phyloP scores from a whole-genome alignment of 2,329 filamentous ascomycete species.

The Penicillium sp. region DNA sequence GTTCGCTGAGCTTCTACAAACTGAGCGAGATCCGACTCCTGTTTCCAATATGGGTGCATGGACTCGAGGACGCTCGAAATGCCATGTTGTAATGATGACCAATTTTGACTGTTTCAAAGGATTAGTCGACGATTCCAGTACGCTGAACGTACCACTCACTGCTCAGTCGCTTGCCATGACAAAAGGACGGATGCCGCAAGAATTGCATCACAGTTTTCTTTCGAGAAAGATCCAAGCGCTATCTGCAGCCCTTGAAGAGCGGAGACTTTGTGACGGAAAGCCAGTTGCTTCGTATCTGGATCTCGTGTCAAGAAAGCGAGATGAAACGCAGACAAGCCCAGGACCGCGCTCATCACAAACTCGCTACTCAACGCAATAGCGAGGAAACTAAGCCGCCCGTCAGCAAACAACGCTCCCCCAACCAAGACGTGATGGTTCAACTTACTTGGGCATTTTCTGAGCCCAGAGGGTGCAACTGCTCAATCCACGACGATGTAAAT shows the following conservation, averaged over 20 bases:
- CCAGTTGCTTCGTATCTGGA: constrained; percentile 80
- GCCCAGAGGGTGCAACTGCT: constrained; percentile 91
- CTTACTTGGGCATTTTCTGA: constrained; percentile 87
- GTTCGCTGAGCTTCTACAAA: constrained; percentile 45
- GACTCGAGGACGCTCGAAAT: constrained; percentile 86
- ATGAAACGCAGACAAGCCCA: constrained; percentile 93
- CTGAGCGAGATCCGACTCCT: constrained; percentile 68
- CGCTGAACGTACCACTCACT: constrained; percentile 60
- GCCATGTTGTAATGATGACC: constrained; percentile 90
- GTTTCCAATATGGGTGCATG: constrained; percentile 83
- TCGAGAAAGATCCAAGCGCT: constrained; percentile 81
- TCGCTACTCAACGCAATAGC: constrained; percentile 76
- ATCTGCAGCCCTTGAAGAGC: constrained; percentile 86
- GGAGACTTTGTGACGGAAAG: constrained; percentile 82
- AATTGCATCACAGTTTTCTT: constrained; percentile 84
- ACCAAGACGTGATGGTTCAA: constrained; percentile 16
- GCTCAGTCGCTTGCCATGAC: constrained; percentile 95
- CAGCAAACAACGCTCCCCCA: constrained; percentile 18
- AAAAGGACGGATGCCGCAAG: constrained; percentile 88
- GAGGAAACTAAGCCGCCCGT: constrained; percentile 62
- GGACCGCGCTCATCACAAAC: constrained; percentile 91
- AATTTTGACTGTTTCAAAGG: constrained; percentile 68
- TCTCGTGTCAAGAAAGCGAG: constrained; percentile 87
- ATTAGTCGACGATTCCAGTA: constrained; percentile 19
- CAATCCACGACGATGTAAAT: constrained; percentile 74